phyloP scores from a whole-genome alignment of 108 stramenopile species.

The Mediolabrus comicus region DNA sequence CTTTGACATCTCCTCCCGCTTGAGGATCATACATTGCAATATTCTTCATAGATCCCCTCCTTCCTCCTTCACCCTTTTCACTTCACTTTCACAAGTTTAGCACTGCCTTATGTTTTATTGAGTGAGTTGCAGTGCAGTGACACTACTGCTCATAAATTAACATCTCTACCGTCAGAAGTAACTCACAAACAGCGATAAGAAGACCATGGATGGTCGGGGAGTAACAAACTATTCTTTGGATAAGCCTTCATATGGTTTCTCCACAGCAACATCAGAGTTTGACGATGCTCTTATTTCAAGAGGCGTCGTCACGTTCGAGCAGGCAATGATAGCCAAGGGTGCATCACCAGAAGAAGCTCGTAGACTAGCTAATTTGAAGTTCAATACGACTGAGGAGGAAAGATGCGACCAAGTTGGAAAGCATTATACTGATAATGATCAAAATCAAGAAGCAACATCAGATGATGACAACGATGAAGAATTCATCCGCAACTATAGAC shows the following conservation, averaged over 20 bases:
- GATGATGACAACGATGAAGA: constrained; percentile 60
- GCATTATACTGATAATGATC: constrained; percentile 10
- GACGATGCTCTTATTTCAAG: constrained; percentile 79
- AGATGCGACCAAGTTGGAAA: neutral
- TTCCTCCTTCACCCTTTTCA: too few species aligned
- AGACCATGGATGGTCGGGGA: constrained; percentile 61
- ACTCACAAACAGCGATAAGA: neutral
- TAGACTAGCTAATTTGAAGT: constrained; percentile 34
- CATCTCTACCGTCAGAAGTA: neutral
- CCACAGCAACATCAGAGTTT: constrained; percentile 72
- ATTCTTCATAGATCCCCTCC: too few species aligned
- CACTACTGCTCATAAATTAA: too few species aligned
- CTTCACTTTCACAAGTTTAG: too few species aligned
- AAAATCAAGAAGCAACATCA: constrained; percentile 27
- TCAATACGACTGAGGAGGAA: constrained; percentile 7
- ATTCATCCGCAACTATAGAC: constrained; percentile 59
- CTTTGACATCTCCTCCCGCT: constrained; percentile 11
- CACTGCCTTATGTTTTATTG: too few species aligned
- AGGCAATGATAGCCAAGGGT: constrained; percentile 80
- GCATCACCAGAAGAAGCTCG: constrained; percentile 57
- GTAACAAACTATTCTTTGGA: constrained; percentile 60
- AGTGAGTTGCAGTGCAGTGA: too few species aligned
- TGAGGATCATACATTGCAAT: too few species aligned
- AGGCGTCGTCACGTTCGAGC: constrained; percentile 64
- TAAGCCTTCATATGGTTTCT: constrained; percentile 56